Base-by-base conservation (phyloP, 2,329 filamentous ascomycete genomes). In the Trichoderma sp. region DNA sequence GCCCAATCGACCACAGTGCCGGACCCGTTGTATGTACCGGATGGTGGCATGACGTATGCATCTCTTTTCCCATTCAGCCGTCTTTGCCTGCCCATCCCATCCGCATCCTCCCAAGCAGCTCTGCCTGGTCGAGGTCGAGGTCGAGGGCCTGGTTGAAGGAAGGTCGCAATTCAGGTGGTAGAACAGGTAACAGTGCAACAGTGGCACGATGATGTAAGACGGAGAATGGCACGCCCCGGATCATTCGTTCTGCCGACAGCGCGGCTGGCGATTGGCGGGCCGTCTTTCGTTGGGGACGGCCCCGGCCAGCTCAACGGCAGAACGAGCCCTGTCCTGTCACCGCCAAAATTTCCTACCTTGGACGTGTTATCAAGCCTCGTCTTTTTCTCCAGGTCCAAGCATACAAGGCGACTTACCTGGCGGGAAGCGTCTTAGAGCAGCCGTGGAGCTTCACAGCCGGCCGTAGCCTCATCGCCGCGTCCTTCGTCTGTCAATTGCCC, bases 241-340 rank as follows among this genome's bases (percentile, higher is more conserved):
- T 75, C 65, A 75, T 75, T 63, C 72, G 65, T 75, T 75, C 63
- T 68, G 53, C 72, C 72, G 64, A 29, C 38, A 24, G 29, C 45
- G 21, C 45, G 16, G 21, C 53, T 33, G 59, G 41, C n/a, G 41
- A 71, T 71, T 65, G 69, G 69, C 41, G 69, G 41, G 69, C 41
- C 12, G 29, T 24, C 59, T 50, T 73, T 73, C 60, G 69, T 72
- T 72, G 71, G 53, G 71, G 63, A 45, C 31, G 63, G 72, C 27
- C 12, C 64, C 41, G 41, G 21, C 72, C 59, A 66, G 31, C 74
- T 65, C 67, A 72, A 72, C 74, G 62, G 63, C 71, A 74, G 71
- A 74, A 74, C 62, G 33, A 27, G 50, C 50, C 69, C 60, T 63
- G 56, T 41, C 12, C 24, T 41, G 71, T 74, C 63, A 67, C 71